These are phyloP conservation scores for Candida quercuum DNA, from an alignment of 805 yeast species.

Conservation along the genomic window DNA sequence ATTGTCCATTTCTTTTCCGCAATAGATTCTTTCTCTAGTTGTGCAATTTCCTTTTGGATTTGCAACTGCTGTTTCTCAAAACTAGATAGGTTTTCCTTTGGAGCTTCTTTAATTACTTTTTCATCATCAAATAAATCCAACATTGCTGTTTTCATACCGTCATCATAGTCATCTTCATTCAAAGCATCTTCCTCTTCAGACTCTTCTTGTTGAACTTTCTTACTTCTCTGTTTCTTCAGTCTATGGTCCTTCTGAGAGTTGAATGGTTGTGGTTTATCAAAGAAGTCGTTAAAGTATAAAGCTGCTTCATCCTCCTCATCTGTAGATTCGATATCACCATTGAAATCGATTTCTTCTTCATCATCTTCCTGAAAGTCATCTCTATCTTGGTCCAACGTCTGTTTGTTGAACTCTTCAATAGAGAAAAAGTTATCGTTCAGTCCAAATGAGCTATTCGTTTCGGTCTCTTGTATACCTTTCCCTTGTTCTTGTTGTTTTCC, in stretches of 20 bases:
- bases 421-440: conserved; percentile 1
- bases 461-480: background rate
- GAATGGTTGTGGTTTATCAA: conserved; percentile 32
- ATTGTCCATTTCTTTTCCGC: conserved; percentile 92
- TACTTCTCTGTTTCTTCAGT: conserved; percentile 1
- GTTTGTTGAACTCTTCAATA: conserved; percentile 1
- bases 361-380: conserved; percentile 17
- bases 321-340: conserved; percentile 41
- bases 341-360: conserved; percentile 30
- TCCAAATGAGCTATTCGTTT: no score
- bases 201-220: conserved; percentile 8
- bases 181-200: conserved; percentile 36
- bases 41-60: conserved; percentile 70
- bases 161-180: conserved; percentile 54
- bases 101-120: conserved; percentile 18
- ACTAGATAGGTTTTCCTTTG: conserved; percentile 48
- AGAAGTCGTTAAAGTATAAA: conserved; percentile 60
- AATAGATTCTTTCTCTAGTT: conserved; percentile 79
- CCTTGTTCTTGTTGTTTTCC: background rate
- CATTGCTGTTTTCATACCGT: conserved; percentile 52
- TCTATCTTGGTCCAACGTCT: background rate
- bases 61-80: conserved; percentile 79
- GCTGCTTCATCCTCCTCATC: conserved; percentile 53
- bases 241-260: conserved; percentile 2
- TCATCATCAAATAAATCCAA: conserved; percentile 52